phyloP scores from a whole-genome alignment of 768 basidiomycete genomes.

The Mycena maculata region DNA sequence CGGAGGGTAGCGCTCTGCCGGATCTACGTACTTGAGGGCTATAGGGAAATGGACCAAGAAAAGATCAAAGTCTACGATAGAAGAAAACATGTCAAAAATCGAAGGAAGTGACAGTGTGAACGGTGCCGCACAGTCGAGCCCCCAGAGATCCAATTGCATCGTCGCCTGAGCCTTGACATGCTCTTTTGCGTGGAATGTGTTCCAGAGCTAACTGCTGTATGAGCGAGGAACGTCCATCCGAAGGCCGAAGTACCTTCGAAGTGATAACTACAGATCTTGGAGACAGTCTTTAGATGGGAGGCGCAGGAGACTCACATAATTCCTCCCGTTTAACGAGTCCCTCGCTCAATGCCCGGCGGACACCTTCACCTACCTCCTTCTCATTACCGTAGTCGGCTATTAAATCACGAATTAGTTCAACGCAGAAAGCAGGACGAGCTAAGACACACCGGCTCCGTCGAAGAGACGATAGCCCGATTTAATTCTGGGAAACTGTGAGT shows the following conservation, averaged over 20 bases:
- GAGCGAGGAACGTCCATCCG: not conserved
- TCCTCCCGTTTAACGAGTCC: constrained; percentile 91
- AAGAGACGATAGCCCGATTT: constrained; percentile 89
- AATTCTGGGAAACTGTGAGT: constrained; percentile 50
- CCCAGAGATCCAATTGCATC: constrained; percentile 83
- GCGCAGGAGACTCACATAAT: constrained; percentile 68
- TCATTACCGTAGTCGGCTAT: constrained; percentile 71
- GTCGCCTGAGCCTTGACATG: constrained; percentile 68
- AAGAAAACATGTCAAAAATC: not conserved
- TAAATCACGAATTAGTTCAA: not conserved
- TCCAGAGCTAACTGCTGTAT: constrained; percentile 73
- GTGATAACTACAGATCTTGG: constrained; percentile 70
- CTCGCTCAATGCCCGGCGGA: constrained; percentile 78
- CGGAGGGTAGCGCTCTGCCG: constrained; percentile 79
- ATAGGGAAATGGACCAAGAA: constrained; percentile 91
- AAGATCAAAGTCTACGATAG: constrained; percentile 76
- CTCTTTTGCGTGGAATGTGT: constrained; percentile 86
- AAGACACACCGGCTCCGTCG: constrained; percentile 86
- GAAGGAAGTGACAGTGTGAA: not conserved
- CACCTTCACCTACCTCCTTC: constrained; percentile 81
- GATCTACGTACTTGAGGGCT: constrained; percentile 83
- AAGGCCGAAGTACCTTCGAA: constrained; percentile 68
- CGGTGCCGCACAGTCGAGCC: constrained; percentile 58
- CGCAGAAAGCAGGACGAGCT: not conserved
- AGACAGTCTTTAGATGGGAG: not conserved